phyloP scores from a whole-genome alignment of 148 eudicot genomes.

The Dianthus caryophyllus region DNA sequence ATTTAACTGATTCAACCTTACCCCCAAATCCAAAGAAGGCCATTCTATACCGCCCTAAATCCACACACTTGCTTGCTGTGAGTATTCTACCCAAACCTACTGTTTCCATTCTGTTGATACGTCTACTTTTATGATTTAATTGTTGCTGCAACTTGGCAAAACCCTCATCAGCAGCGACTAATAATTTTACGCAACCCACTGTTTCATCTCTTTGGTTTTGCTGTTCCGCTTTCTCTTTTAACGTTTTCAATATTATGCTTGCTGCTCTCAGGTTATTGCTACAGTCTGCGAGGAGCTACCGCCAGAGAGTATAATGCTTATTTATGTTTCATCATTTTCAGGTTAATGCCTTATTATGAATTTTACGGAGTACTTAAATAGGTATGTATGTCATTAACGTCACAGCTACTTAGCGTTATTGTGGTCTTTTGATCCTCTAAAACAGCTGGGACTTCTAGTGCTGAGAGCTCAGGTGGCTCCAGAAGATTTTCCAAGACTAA shows the following conservation, averaged over 20 bases:
- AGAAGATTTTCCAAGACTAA: slow-evolving; percentile 52
- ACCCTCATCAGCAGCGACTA: too few relatives aligned
- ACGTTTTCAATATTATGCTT: slow-evolving; percentile 6
- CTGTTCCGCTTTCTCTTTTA: not conserved
- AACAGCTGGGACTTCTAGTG: slow-evolving; percentile 37
- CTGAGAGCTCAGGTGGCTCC: slow-evolving; percentile 56
- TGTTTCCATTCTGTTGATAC: not conserved
- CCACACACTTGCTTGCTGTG: slow-evolving; percentile 78
- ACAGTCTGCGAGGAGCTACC: slow-evolving; percentile 85
- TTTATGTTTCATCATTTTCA: slow-evolving; percentile 79
- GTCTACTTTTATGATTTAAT: not conserved
- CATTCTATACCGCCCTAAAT: slow-evolving; percentile 78
- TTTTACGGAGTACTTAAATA: too few relatives aligned
- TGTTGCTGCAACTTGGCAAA: not conserved
- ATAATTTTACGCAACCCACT: too few relatives aligned
- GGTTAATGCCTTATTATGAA: slow-evolving; percentile 40
- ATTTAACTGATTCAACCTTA: slow-evolving; percentile 81
- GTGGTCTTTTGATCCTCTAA: slow-evolving; percentile 37
- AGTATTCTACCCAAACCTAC: slow-evolving; percentile 31
- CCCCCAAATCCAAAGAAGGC: slow-evolving; percentile 95
- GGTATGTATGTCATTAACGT: too few relatives aligned
- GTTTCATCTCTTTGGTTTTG: not conserved
- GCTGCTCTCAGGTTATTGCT: slow-evolving; percentile 64
- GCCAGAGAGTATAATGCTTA: slow-evolving; percentile 66
- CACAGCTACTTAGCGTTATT: slow-evolving; percentile 9